phyloP scores from a whole-genome alignment of 2,329 filamentous ascomycete genomes.

The Aspergillus persii region DNA sequence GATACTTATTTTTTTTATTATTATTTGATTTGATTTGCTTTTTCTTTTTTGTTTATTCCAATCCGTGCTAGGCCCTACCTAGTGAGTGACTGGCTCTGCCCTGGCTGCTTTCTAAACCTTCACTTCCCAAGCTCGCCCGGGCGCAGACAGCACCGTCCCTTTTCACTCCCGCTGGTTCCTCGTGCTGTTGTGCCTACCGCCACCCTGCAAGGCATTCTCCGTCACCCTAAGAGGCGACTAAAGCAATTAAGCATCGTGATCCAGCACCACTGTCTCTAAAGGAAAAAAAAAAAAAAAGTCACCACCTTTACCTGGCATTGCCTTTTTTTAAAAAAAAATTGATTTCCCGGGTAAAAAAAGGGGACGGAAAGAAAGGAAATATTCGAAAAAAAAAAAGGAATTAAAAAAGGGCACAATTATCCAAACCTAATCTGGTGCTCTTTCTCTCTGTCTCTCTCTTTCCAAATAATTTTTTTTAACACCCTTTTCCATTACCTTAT shows the following conservation, averaged over 20 bases:
- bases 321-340: slow-evolving; percentile 6
- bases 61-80: slow-evolving; percentile 8
- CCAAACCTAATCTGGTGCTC: background rate
- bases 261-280: slow-evolving; percentile 16
- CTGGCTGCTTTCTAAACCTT: slow-evolving; percentile 23
- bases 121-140: slow-evolving; percentile 11
- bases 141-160: slow-evolving; percentile 23
- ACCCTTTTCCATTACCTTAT: slow-evolving; percentile 8
- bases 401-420: background rate
- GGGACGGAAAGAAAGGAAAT: background rate
- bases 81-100: slow-evolving; percentile 7
- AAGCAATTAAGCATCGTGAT: slow-evolving; percentile 40
- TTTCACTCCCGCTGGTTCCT: slow-evolving; percentile 31
- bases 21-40: slow-evolving; percentile 10
- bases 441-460: background rate
- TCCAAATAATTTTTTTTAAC: background rate
- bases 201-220: slow-evolving; percentile 39
- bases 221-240: slow-evolving; percentile 37
- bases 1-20: slow-evolving; percentile 18
- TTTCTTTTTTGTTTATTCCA: slow-evolving; percentile 7
- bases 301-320: slow-evolving; percentile 13
- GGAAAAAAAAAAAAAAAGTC: background rate
- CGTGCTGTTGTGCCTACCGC: slow-evolving; percentile 32
- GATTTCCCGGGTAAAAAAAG: background rate
- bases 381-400: background rate